These are phyloP conservation scores for Neofusicoccum cordaticola DNA, from an alignment of 2,329 filamentous ascomycete species.

Conservation along the genomic window DNA sequence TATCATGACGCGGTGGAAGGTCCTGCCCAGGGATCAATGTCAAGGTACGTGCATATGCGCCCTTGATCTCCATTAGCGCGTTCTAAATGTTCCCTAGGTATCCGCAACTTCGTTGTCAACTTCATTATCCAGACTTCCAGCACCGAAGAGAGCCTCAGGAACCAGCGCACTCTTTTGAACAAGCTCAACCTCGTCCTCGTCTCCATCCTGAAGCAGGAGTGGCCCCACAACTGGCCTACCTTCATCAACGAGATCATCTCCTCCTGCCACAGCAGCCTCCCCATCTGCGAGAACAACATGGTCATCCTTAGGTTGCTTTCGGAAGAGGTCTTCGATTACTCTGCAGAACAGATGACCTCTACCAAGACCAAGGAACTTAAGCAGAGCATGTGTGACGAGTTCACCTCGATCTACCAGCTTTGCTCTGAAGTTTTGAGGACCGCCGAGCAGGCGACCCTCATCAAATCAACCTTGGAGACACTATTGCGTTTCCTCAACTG, in stretches of 20 bases:
- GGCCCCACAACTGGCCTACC: slow-evolving; percentile 99
- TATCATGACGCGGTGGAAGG: slow-evolving; percentile 98
- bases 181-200: slow-evolving; percentile 98
- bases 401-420: slow-evolving; percentile 96
- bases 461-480: slow-evolving; percentile 96
- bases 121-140: slow-evolving; percentile 94
- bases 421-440: slow-evolving; percentile 94
- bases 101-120: slow-evolving; percentile 98
- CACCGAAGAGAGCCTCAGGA: slow-evolving; percentile 81
- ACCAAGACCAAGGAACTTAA: slow-evolving; percentile 94
- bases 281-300: slow-evolving; percentile 99
- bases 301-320: slow-evolving; percentile 91
- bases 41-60: slow-evolving; percentile 59
- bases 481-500: slow-evolving; percentile 96
- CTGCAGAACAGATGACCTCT: slow-evolving; percentile 98
- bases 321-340: slow-evolving; percentile 98
- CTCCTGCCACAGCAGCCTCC: slow-evolving; percentile 89
- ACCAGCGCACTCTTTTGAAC: slow-evolving; percentile 87
- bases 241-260: slow-evolving; percentile 99
- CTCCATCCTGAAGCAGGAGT: slow-evolving; percentile 97
- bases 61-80: not conserved
- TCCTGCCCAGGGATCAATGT: slow-evolving; percentile 92
- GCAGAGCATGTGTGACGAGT: slow-evolving; percentile 98
- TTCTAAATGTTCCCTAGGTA: slow-evolving; percentile 58
- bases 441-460: slow-evolving; percentile 79